phyloP scores from a whole-genome alignment of 805 yeast genomes.

The Kodamaea neixiangensis region DNA sequence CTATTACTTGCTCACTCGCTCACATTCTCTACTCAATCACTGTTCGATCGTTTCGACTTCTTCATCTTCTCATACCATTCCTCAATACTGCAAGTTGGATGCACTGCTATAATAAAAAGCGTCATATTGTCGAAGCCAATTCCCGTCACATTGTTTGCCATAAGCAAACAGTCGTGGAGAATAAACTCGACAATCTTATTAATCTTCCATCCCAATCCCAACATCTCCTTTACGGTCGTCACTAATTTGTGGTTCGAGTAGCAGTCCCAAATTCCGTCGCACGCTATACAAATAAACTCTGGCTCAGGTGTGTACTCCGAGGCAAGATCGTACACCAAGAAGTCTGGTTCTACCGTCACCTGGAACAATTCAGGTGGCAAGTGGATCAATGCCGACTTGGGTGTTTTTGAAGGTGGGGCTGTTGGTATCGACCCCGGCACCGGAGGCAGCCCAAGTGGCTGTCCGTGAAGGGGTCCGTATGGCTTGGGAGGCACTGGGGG shows the following conservation, averaged over 20 bases:
- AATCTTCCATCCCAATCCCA: constrained; percentile 57
- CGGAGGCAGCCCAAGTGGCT: background rate
- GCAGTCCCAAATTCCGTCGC: constrained; percentile 53
- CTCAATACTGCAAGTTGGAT: constrained; percentile 47
- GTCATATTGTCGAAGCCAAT: constrained; percentile 86
- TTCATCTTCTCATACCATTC: constrained; percentile 63
- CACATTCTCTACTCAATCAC: background rate
- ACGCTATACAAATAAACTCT: constrained; percentile 44
- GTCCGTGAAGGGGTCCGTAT: background rate
- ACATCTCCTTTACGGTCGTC: constrained; percentile 54
- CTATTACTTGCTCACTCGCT: background rate
- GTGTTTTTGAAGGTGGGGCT: constrained; percentile 15
- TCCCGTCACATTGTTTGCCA: constrained; percentile 75
- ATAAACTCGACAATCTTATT: constrained; percentile 60
- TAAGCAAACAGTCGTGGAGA: constrained; percentile 64
- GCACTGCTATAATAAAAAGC: constrained; percentile 64
- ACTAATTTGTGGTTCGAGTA: constrained; percentile 56
- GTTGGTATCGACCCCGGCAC: background rate
- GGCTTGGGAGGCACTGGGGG: constrained; percentile 3
- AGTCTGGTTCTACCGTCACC: constrained; percentile 47
- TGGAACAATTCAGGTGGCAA: constrained; percentile 47
- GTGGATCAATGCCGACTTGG: constrained; percentile 21
- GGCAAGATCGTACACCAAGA: constrained; percentile 37
- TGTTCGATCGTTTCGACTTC: constrained; percentile 21
- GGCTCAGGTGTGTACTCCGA: constrained; percentile 19